Conservation (phyloP, 2,329 filamentous ascomycete species). For the Botryotinia calthae region DNA sequence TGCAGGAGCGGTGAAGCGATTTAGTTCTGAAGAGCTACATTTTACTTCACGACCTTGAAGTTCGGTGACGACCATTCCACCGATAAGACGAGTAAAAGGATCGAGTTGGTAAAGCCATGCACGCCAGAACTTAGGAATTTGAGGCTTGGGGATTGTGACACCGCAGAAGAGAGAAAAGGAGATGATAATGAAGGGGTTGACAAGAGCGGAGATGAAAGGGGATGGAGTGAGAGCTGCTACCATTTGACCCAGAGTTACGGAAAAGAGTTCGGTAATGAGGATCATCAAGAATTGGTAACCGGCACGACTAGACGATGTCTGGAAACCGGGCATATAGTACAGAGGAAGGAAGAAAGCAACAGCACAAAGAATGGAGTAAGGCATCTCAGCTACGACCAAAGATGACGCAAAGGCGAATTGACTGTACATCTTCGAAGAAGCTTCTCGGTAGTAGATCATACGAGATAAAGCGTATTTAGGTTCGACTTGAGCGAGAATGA, state of each 20-base stretch:
- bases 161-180: conserved; percentile 84
- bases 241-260: conserved; percentile 74
- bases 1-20: conserved; percentile 63
- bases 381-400: conserved; percentile 80
- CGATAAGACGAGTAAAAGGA: conserved; percentile 78
- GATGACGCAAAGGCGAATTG: conserved; percentile 73
- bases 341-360: conserved; percentile 78
- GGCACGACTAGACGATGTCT: conserved; percentile 59
- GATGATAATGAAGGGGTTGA: conserved; percentile 81
- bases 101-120: conserved; percentile 80
- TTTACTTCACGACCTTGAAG: conserved; percentile 63
- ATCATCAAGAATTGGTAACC: conserved; percentile 88
- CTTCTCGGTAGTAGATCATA: conserved; percentile 81
- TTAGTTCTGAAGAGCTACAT: conserved; percentile 62
- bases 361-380: conserved; percentile 77
- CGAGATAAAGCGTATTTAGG: conserved; percentile 79
- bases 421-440: conserved; percentile 82
- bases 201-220: conserved; percentile 73
- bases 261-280: conserved; percentile 79
- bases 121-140: conserved; percentile 77
- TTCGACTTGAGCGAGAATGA: conserved; percentile 82
- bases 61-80: conserved; percentile 76
- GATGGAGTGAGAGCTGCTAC: conserved; percentile 75
- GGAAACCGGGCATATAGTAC: conserved; percentile 81
- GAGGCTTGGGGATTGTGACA: conserved; percentile 74